Conservation (phyloP, 345 rosid species). For the Erodium maritimum region DNA sequence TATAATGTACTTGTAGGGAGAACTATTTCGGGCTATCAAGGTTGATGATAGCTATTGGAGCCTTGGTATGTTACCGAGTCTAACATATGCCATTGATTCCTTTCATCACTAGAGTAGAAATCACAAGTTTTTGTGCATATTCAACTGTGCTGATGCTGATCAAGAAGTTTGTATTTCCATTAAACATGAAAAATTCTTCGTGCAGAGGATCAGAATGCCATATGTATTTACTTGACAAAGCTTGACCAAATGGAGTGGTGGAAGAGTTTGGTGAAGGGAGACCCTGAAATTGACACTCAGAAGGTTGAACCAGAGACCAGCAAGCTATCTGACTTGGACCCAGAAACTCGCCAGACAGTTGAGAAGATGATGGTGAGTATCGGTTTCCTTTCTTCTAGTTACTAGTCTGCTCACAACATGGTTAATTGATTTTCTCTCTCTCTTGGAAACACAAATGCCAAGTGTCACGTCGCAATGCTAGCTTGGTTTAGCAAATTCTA, state of each 20-base stretch:
- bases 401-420: background rate
- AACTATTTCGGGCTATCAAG: conserved; percentile 46
- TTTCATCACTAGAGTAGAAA: too few species aligned
- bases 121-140: too few species aligned
- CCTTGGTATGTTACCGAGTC: conserved; percentile 74
- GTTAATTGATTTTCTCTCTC: too few species aligned
- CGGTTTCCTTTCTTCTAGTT: background rate
- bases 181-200: background rate
- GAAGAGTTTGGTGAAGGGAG: conserved; percentile 76
- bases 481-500: background rate
- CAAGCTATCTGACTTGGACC: conserved; percentile 71
- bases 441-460: too few species aligned
- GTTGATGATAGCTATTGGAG: conserved; percentile 93
- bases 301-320: conserved; percentile 89
- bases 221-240: conserved; percentile 75
- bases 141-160: too few species aligned
- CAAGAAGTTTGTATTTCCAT: too few species aligned
- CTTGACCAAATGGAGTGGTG: conserved; percentile 92
- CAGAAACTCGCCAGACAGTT: conserved; percentile 59
- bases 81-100: too few species aligned
- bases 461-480: too few species aligned
- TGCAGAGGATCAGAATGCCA: conserved; percentile 54
- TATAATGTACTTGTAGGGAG: conserved; percentile 45
- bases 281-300: conserved; percentile 81
- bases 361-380: conserved; percentile 85